Percentiles rank a stretch among this genome's conserved stretches.
phyloP scores from a whole-genome alignment of 306 rosid species.

The Rubus parviflorus region DNA sequence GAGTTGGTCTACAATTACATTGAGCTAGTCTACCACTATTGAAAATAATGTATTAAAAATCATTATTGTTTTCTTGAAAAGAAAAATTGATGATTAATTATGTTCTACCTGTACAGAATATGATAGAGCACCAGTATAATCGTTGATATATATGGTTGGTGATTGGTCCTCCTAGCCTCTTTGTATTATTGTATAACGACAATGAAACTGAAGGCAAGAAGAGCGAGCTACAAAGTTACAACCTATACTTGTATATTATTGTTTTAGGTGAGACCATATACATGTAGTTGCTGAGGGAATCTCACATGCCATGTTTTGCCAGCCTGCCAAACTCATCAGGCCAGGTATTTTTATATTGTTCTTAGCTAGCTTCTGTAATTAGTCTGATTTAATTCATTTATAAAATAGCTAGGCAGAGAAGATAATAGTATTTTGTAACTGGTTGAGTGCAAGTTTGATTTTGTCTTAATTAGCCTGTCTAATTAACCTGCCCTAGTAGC shows the following conservation, averaged over 20 bases:
- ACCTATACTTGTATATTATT: background rate
- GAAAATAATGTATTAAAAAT: too few relatives aligned
- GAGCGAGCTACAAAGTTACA: background rate
- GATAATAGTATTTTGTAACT: background rate
- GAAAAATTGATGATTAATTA: too few relatives aligned
- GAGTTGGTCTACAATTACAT: too few relatives aligned
- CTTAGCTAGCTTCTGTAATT: background rate
- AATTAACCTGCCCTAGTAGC: background rate
- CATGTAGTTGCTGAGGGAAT: slow-evolving; percentile 8
- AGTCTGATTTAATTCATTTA: background rate
- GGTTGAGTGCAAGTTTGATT: background rate
- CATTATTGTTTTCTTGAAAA: too few relatives aligned
- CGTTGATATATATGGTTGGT: background rate
- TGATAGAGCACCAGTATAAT: background rate
- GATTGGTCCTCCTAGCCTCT: slow-evolving; percentile 12
- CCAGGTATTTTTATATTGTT: background rate
- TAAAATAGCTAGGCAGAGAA: background rate
- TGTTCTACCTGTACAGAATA: slow-evolving; percentile 9
- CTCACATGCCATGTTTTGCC: slow-evolving; percentile 22
- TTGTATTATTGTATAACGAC: background rate
- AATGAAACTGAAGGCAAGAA: background rate
- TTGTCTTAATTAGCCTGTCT: background rate
- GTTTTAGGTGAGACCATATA: background rate
- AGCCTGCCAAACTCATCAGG: slow-evolving; percentile 15
- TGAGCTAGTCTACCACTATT: background rate